phyloP scores from a whole-genome alignment of 768 basidiomycete genomes.

The Suillus hirtellus region DNA sequence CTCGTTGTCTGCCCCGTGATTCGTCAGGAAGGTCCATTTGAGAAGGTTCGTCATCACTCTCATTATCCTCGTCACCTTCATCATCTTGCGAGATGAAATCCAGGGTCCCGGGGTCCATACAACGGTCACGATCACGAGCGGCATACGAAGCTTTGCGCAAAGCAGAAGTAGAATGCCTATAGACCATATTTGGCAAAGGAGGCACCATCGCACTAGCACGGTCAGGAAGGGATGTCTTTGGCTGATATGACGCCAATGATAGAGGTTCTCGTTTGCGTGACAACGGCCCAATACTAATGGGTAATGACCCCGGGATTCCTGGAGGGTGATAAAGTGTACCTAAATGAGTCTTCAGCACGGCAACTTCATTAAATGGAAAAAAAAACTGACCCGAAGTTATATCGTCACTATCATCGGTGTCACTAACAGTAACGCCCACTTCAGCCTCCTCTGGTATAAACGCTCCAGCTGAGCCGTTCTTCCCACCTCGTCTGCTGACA shows the following conservation, averaged over 20 bases:
- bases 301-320: slow-evolving; percentile 56
- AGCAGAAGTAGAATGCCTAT: slow-evolving; percentile 39
- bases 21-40: slow-evolving; percentile 25
- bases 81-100: slow-evolving; percentile 57
- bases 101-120: slow-evolving; percentile 68
- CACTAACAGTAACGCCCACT: slow-evolving; percentile 25
- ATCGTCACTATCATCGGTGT: slow-evolving; percentile 27
- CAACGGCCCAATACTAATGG: slow-evolving; percentile 54
- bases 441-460: slow-evolving; percentile 39
- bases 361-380: not conserved
- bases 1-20: slow-evolving; percentile 56
- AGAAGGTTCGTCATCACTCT: slow-evolving; percentile 25
- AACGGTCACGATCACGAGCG: slow-evolving; percentile 63
- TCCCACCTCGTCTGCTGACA: slow-evolving; percentile 37
- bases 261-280: slow-evolving; percentile 39
- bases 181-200: slow-evolving; percentile 20
- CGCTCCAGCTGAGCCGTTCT: slow-evolving; percentile 27
- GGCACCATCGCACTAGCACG: slow-evolving; percentile 35
- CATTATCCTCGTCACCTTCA: slow-evolving; percentile 46
- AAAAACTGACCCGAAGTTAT: slow-evolving; percentile 25
- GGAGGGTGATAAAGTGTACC: slow-evolving; percentile 29
- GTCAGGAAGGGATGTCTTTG: slow-evolving; percentile 46
- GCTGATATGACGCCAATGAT: slow-evolving; percentile 59
- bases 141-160: slow-evolving; percentile 65
- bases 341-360: slow-evolving; percentile 17